These are phyloP conservation scores for Aspergillus sp. DNA, from an alignment of 2,329 filamentous ascomycete species.

Conservation along the genomic window DNA sequence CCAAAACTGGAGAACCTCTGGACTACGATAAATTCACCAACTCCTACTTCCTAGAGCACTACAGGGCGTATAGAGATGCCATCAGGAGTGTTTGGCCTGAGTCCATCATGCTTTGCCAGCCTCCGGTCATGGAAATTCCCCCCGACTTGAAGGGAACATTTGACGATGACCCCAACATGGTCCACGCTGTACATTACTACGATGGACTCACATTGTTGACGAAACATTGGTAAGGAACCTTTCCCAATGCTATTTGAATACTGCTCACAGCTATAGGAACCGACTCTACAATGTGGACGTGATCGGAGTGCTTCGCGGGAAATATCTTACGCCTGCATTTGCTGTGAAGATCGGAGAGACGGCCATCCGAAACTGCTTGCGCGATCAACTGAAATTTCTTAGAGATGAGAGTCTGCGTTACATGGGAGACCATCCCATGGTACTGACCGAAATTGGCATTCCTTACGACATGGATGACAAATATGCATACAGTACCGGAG, in stretches of 20 bases:
- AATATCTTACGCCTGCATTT: slow-evolving; percentile 84
- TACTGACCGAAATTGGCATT: slow-evolving; percentile 95
- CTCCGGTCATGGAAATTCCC: slow-evolving; percentile 86
- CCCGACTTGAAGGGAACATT: slow-evolving; percentile 81
- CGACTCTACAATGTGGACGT: slow-evolving; percentile 96
- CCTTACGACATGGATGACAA: slow-evolving; percentile 99
- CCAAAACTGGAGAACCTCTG: slow-evolving; percentile 68
- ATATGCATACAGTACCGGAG: slow-evolving; percentile 89
- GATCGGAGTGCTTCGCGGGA: slow-evolving; percentile 83
- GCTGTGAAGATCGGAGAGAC: slow-evolving; percentile 90
- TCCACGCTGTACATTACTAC: slow-evolving; percentile 94
- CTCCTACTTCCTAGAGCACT: slow-evolving; percentile 85
- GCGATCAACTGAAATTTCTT: slow-evolving; percentile 80
- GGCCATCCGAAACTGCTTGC: slow-evolving; percentile 90
- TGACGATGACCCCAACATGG: slow-evolving; percentile 86
- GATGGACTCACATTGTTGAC: slow-evolving; percentile 96
- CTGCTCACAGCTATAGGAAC: slow-evolving; percentile 56
- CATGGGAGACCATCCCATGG: slow-evolving; percentile 82
- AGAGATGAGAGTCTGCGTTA: slow-evolving; percentile 83
- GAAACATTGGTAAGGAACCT: slow-evolving; percentile 73
- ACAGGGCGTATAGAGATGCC: slow-evolving; percentile 70
- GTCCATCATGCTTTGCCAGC: slow-evolving; percentile 86
- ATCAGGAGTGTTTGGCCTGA: slow-evolving; percentile 75
- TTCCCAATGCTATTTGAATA: no score
- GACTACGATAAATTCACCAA: slow-evolving; percentile 88